A percentile compares a stretch with the other conserved stretches of the same genome.
Evolutionary conservation across 2,329 filamentous ascomycete species (phyloP).

Genomic region (Aureobasidium sp.): DNA sequence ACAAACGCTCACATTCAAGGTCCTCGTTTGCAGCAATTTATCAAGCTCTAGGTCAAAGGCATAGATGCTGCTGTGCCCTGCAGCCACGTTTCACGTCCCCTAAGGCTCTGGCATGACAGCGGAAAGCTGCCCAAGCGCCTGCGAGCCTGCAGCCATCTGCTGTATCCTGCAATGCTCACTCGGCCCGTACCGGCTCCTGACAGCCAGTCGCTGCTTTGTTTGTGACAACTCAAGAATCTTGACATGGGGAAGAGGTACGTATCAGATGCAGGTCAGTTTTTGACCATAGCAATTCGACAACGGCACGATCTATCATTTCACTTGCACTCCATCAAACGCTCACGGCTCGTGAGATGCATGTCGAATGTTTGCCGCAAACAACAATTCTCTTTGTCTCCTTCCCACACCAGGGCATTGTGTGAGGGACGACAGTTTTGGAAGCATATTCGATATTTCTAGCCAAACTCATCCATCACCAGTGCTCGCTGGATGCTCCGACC

Average conservation of each 20-base stretch:
- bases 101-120: conserved; percentile 14
- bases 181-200: conserved; percentile 10
- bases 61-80: conserved; percentile 13
- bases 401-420: not conserved
- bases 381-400: not conserved
- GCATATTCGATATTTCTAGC: not conserved
- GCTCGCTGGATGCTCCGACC: conserved; percentile 1
- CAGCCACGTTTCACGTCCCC: conserved; percentile 15
- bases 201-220: conserved; percentile 13
- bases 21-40: not conserved
- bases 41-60: conserved; percentile 2
- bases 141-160: conserved; percentile 12
- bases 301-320: conserved; percentile 2
- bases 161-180: conserved; percentile 13
- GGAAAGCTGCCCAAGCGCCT: conserved; percentile 14
- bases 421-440: not conserved
- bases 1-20: not conserved
- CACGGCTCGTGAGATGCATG: not conserved
- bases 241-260: conserved; percentile 10
- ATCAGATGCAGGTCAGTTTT: conserved; percentile 8
- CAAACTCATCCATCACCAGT: not conserved
- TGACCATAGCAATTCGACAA: not conserved
- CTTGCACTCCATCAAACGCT: not conserved
- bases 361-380: not conserved
- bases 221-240: conserved; percentile 15